Evolutionary conservation across 2,329 filamentous ascomycete genomes (phyloP), one percentile per base, ranked within the genome.

Genomic region (Trichoderma citrinoviride): DNA sequence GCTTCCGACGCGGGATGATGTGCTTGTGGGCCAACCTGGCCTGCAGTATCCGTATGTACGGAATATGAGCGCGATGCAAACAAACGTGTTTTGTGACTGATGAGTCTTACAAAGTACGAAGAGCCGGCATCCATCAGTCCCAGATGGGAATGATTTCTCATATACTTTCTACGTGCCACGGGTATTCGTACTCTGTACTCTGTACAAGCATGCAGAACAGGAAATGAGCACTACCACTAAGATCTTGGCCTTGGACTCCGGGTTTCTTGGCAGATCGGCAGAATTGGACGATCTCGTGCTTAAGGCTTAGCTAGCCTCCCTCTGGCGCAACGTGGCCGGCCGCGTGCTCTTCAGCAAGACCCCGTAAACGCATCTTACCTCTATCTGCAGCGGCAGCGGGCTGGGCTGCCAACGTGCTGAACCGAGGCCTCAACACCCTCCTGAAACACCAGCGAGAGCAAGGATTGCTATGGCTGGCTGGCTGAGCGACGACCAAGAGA

Each of bases 211-310:
- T 8, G 29, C 29, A 27, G 17, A 29, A 17, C 21, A 52, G 47
- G 47, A 29, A n/a, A 52, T 52, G 47, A 52, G 47, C 25, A 33
- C 33, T 37, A 12, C 33, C 33, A 37, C 33, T 37, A 52, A 50
- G 49, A 52, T 57, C 41, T 47, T 15, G 55, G 29, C 29, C 49
- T 52, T 52, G 49, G 25, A 29, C 55, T 58, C 55, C 41, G 25
- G 55, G 41, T 29, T 37, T 47, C 57, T 53, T 53, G 58, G 49
- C 58, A 61, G 58, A 61, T 61, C 49, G 41, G 54, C 54, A 57
- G 12, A 44, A 57, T n/a, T 25, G n/a, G 46, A 37, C 57, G 57
- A 61, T 61, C 57, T 33, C 25, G 29, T 43, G 27, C 47, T 44
- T 53, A 53, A 61, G 58, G 47, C 58, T 61, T 61, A 61, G 58